Conservation (phyloP, 2,329 filamentous ascomycete species). For the Trichophyton verrucosum region DNA sequence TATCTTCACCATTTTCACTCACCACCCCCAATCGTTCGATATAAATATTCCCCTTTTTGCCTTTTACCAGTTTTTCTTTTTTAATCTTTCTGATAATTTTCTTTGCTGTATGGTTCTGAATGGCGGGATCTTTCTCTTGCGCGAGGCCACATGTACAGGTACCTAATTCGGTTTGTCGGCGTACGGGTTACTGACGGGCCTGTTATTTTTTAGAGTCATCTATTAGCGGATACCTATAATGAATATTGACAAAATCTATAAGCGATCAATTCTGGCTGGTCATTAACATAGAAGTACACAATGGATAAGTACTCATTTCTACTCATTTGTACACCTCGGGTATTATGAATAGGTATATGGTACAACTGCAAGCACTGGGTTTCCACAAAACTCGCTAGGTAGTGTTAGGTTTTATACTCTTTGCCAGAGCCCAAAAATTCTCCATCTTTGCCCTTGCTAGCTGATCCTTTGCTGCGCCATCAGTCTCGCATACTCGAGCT, state of each 20-base stretch:
- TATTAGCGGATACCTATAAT: neutral
- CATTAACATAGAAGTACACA: too few relatives aligned
- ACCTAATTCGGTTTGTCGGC: neutral
- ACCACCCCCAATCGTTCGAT: neutral
- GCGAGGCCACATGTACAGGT: neutral
- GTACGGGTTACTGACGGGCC: neutral
- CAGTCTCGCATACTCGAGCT: constrained; percentile 76
- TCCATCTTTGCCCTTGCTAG: constrained; percentile 77
- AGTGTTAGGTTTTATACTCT: constrained; percentile 41
- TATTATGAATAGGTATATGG: neutral
- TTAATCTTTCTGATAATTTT: neutral
- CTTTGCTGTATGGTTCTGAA: neutral
- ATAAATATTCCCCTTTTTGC: neutral
- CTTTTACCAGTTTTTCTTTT: neutral
- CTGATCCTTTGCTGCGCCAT: constrained; percentile 72
- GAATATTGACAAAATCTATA: neutral
- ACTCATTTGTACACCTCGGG: neutral
- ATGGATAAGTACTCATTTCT: too few relatives aligned
- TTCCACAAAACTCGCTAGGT: neutral
- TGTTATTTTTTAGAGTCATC: neutral
- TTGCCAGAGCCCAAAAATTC: constrained; percentile 85
- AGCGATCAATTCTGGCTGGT: neutral
- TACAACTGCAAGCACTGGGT: too few relatives aligned
- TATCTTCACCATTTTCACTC: neutral
- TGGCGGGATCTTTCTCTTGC: neutral